A percentile compares a stretch with the other conserved stretches of the same genome.
phyloP scores from a whole-genome alignment of 257 asterid genomes.

The Ehretia macrophylla region DNA sequence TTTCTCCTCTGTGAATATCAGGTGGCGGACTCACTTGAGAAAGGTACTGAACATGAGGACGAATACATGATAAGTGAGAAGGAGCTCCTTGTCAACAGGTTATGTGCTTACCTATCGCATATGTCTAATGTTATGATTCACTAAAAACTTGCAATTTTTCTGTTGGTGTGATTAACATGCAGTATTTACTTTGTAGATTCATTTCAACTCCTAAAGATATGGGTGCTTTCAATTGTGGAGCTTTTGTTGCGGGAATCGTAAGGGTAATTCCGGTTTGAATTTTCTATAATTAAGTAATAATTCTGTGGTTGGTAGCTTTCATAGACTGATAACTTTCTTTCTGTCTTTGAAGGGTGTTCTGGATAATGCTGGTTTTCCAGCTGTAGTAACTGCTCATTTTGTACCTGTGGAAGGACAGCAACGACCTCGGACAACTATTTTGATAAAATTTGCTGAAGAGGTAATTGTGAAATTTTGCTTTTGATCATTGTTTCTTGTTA shows the following conservation, averaged over 20 bases:
- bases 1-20: conserved; percentile 22
- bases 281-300: conserved; percentile 2
- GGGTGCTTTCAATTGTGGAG: conserved; percentile 98
- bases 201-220: conserved; percentile 93
- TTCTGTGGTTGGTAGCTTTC: conserved; percentile 12
- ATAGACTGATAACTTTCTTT: conserved; percentile 13
- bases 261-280: conserved; percentile 42
- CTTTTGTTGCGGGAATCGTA: conserved; percentile 95
- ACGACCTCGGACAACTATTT: conserved; percentile 87
- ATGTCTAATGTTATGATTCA: neutral
- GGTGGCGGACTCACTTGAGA: conserved; percentile 97
- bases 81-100: conserved; percentile 95
- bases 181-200: conserved; percentile 44
- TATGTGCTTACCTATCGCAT: neutral
- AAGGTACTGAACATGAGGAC: conserved; percentile 97
- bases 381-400: conserved; percentile 92
- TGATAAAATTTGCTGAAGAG: conserved; percentile 96
- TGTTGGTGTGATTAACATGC: conserved; percentile 20
- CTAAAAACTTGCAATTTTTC: neutral
- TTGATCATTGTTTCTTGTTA: neutral
- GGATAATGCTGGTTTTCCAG: conserved; percentile 93
- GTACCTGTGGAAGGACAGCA: conserved; percentile 97
- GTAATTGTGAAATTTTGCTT: conserved; percentile 27
- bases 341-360: conserved; percentile 64
- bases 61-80: conserved; percentile 98